Base-by-base conservation (phyloP, 2,329 filamentous ascomycete genomes). In the Cladosporium phlei region DNA sequence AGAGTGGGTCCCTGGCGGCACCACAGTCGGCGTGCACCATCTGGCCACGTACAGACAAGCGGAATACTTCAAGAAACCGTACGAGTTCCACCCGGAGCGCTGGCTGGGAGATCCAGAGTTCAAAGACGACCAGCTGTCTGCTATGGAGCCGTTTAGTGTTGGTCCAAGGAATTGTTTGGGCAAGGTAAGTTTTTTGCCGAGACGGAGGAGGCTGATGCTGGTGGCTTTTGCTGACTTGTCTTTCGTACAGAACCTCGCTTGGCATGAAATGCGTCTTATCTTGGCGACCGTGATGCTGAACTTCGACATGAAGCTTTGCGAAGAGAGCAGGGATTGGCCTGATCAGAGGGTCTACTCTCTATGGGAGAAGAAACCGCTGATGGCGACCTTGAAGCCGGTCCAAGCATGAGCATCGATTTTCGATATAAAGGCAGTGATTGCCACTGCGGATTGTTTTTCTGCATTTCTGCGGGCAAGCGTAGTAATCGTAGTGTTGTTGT, bases 251-350 rank as follows among this genome's bases (percentile, higher is more conserved):
- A 46, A 46, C 6, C 56, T 69, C 8, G 67, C 66, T 2, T 67
- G 61, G 49, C 59, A 63, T 38, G 66, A 70, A 50, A 62, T 67
- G 52, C 56, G 62, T 3, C 38, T 71, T 3, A 55, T 68, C 0
- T 53, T 73, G n/a, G 57, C 66, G 10, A 60, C 61, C 14, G 34
- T 67, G 2, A 29, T 72, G 8, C 65, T 58, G 45, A 52, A 59
- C 4, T 71, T 71, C 46, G 66, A 73, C 49, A 9, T 65, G 30
- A 28, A 57, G 46, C 37, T 63, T 21, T 54, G 54, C 32, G 48
- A 52, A 8, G 56, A 64, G 48, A 56, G 54, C 21, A 34, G 42
- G 12, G 45, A 55, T 5, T 66, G 63, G 63, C 42, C 35, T 3
- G 51, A 64, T n/a, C 63, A 65, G 53, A 59, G 57, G 35, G 49